Base-by-base conservation (phyloP, 176 grass and related monocot genomes). In the Rhynchospora pubera region DNA sequence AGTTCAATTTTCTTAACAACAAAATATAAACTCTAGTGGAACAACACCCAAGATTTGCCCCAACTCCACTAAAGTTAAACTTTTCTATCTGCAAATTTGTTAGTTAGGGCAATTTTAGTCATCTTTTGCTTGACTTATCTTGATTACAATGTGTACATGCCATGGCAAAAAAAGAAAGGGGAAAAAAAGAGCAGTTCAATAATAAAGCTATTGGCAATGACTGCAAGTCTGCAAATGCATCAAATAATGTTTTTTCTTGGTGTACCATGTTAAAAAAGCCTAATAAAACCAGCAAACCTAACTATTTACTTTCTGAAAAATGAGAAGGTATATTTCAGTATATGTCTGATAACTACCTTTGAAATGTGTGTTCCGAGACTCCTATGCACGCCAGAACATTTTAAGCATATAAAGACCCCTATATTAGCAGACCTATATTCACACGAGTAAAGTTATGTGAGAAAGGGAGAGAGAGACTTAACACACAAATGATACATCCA, bases 331-430 rank as follows among this genome's bases (percentile, higher is more conserved):
- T 32, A 85, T 65, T 5, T 34, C 53, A 83, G 1, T 2, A 43
- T 30, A 43, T 30, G n/a, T 75, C 22, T 22, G 6, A 1, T 30
- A 78, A 77, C 18, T 83, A 97, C 94, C 91, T 93, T 91, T 63
- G 94, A 97, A 43, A 97, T 78, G 77, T 97, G 91, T 62, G 83
- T 89, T 7, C 91, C 89, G 32, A 97, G 91, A 79, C 85, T 91
- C 84, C 94, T 91, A 84, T 97, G 94, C 77, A 93, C 79, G 4
- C 87, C 87, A 75, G 83, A 85, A 68, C 94, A 97, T 71, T 93
- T 97, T 71, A 97, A 59, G 77, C 89, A 97, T 85, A 92, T 83
- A 79, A 93, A 92, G 26, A 93, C 89, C 56, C 89, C 91, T 34
- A 91, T 91, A 46, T 90, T 93, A 55, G 81, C 80, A 44, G 91